phyloP scores from a whole-genome alignment of 2,329 filamentous ascomycete species.

The Didymella pinodella region DNA sequence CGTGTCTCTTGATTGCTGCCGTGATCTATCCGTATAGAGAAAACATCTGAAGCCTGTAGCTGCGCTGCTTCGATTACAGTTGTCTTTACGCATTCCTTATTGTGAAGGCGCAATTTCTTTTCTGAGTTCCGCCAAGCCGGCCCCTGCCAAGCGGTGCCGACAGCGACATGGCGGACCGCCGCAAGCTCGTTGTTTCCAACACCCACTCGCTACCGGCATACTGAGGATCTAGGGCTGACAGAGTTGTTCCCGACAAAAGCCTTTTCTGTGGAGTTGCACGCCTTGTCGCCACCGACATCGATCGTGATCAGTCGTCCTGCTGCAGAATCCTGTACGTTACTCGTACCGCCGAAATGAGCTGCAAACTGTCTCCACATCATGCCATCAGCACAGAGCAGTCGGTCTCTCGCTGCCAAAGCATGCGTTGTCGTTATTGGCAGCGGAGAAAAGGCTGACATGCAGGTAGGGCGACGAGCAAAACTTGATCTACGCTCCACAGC shows the following conservation, averaged over 20 bases:
- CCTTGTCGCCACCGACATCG: not conserved
- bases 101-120: conserved; percentile 6
- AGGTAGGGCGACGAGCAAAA: not conserved
- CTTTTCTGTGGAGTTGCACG: conserved; percentile 11
- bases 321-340: conserved; percentile 1
- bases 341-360: conserved; percentile 14
- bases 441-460: not conserved
- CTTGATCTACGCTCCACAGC: not conserved
- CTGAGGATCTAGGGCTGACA: conserved; percentile 5
- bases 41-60: conserved; percentile 6
- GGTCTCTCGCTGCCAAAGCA: not conserved
- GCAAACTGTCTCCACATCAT: conserved; percentile 4
- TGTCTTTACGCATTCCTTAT: not conserved
- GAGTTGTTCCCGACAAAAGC: conserved; percentile 5
- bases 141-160: conserved; percentile 21
- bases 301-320: conserved; percentile 17
- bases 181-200: conserved; percentile 16
- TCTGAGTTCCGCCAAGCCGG: conserved; percentile 8
- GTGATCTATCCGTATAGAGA: conserved; percentile 11
- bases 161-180: not conserved
- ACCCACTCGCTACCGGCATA: conserved; percentile 6
- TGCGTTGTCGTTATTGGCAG: not conserved
- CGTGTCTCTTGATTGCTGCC: conserved; percentile 4
- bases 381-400: conserved; percentile 2
- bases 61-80: conserved; percentile 2